A percentile compares a stretch with the other conserved stretches of the same genome.
These are phyloP conservation scores for Aspergillus sp. DNA, from an alignment of 2,329 filamentous ascomycete genomes.

Conservation along the genomic window DNA sequence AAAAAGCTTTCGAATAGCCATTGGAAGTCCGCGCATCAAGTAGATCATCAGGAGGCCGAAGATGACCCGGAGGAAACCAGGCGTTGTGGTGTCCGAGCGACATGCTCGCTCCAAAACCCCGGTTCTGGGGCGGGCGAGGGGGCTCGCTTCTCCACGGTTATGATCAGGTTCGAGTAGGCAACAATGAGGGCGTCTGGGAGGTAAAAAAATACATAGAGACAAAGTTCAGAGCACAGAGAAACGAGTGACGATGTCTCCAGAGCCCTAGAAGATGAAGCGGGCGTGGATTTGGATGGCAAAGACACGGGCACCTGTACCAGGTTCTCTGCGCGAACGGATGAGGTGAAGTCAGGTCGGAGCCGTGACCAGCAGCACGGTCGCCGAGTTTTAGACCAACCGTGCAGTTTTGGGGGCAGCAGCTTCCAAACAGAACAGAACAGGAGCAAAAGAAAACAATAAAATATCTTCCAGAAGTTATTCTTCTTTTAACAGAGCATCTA, in stretches of 20 bases:
- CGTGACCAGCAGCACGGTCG: constrained; percentile 30
- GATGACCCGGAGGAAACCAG: constrained; percentile 63
- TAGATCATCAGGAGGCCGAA: constrained; percentile 63
- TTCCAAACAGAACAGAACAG: background rate
- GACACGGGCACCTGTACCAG: constrained; percentile 37
- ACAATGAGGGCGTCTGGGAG: constrained; percentile 23
- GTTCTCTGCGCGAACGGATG: constrained; percentile 42
- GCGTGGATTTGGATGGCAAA: constrained; percentile 40
- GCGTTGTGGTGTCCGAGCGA: constrained; percentile 67
- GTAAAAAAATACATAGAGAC: constrained; percentile 36
- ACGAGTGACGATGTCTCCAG: constrained; percentile 29
- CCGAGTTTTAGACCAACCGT: constrained; percentile 35
- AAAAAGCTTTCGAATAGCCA: constrained; percentile 44
- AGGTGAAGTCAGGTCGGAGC: constrained; percentile 34
- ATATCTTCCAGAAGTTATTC: background rate
- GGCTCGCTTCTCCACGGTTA: constrained; percentile 47
- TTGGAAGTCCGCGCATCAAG: constrained; percentile 42
- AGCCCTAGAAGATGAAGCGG: constrained; percentile 34
- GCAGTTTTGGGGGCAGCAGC: constrained; percentile 23
- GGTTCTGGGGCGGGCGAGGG: constrained; percentile 45
- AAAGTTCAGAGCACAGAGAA: constrained; percentile 21
- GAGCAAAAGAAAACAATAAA: background rate
- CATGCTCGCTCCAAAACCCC: constrained; percentile 57
- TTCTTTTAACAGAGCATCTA: background rate
- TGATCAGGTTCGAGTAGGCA: constrained; percentile 33